Evolutionary conservation across 495 filamentous ascomycete species (phyloP), one percentile per base, ranked within the genome.

Genomic region (Podospora pseudopauciseta): DNA sequence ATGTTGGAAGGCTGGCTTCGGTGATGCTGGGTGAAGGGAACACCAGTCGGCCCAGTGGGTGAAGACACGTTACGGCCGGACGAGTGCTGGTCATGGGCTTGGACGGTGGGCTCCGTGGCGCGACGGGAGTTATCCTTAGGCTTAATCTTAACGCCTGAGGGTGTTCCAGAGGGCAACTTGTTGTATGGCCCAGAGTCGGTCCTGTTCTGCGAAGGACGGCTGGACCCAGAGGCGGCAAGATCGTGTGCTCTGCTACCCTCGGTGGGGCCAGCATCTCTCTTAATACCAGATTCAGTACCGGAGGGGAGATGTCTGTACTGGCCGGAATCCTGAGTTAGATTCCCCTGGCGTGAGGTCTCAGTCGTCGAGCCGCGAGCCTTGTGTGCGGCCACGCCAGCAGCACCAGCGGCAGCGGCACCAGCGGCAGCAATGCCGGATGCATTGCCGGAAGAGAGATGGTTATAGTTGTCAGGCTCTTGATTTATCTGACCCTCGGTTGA

Each of bases 281-380:
- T 73, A 27, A 78, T 70, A 9, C 77, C 76, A 0, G 77, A 78
- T 0, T 76, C 74, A 2, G 73, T 77, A 9, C 74, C 77, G 0
- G 77, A 74, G 0, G 71, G 2, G 0, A 78, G 67, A 0, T 74
- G 71, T 30, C 73, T 72, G 56, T 77, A 72, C 16, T 75, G 58
- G 63, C 70, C 67, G 4, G 68, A 60, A 2, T 67, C 68, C 32
- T 44, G 68, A 7, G 73, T 30, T 20, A 30, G 49, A 6, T 11
- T 34, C 13, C 44, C 60, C 30, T 32, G 30, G 7, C 30, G 30
- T 1, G 30, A 32, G 30, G 30, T 32, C 30, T 32, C 30, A 32
- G 23, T 23, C 23, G 23, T 23, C 1, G 30, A 32, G 30, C 4
- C 30, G 4, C 30, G 30, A 32, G 30, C 4, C 30, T 32, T 32